Evolutionary conservation across 345 rosid species (phyloP).

Genomic region (Cardamine chenopodiifolia): DNA sequence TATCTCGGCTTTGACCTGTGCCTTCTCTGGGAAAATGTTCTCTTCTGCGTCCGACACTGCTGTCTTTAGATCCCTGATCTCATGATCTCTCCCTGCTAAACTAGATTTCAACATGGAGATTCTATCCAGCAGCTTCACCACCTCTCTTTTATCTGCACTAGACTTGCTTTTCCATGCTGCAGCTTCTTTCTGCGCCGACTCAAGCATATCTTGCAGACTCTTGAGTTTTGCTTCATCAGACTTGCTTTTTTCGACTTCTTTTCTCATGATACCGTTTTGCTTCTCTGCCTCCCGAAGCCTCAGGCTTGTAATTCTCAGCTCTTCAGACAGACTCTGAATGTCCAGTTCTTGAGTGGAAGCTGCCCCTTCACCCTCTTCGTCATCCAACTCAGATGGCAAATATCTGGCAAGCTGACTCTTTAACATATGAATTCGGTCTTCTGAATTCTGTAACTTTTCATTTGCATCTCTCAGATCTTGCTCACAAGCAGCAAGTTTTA

Average conservation of each 20-base stretch:
- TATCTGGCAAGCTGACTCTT: constrained; percentile 57
- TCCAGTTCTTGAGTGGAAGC: constrained; percentile 43
- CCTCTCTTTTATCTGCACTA: constrained; percentile 60
- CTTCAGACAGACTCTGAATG: constrained; percentile 50
- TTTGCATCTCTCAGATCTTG: constrained; percentile 60
- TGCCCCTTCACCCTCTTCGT: constrained; percentile 42
- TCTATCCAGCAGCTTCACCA: constrained; percentile 61
- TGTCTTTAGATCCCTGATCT: constrained; percentile 62
- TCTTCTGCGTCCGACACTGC: constrained; percentile 68
- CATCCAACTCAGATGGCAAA: constrained; percentile 36
- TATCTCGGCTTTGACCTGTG: constrained; percentile 70
- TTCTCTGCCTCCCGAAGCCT: constrained; percentile 59
- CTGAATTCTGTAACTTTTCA: constrained; percentile 51
- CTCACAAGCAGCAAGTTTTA: constrained; percentile 56
- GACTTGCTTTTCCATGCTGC: constrained; percentile 61
- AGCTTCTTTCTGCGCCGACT: constrained; percentile 59
- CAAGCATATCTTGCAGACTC: constrained; percentile 52
- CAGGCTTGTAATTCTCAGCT: constrained; percentile 57
- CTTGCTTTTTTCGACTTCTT: constrained; percentile 51
- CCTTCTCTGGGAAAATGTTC: constrained; percentile 71
- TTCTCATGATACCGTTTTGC: constrained; percentile 55
- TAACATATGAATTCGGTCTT: constrained; percentile 57
- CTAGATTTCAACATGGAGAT: constrained; percentile 57
- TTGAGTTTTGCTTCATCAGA: constrained; percentile 39
- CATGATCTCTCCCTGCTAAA: constrained; percentile 74